These are phyloP conservation scores for Coriaria nepalensis DNA, from an alignment of 306 rosid species.

Conservation along the genomic window DNA sequence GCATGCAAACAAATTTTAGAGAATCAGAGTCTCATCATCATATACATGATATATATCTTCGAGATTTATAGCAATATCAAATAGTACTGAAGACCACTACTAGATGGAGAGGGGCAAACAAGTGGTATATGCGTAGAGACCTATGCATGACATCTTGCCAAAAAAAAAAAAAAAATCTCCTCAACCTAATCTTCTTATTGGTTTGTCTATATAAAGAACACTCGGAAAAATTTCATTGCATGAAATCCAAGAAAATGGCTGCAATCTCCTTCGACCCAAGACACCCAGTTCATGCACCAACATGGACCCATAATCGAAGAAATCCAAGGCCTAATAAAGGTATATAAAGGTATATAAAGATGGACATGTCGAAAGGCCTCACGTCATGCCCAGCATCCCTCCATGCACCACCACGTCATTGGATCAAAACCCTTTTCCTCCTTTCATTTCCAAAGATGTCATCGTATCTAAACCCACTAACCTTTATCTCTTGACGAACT, in stretches of 20 bases:
- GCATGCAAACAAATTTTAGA: too few relatives aligned
- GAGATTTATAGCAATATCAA: too few relatives aligned
- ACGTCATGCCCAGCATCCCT: slow-evolving; percentile 44
- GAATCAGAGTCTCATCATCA: too few relatives aligned
- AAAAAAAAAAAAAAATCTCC: too few relatives aligned
- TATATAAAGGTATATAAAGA: slow-evolving; percentile 45
- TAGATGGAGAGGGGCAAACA: too few relatives aligned
- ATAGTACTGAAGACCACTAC: too few relatives aligned
- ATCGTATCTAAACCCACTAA: slow-evolving; percentile 38
- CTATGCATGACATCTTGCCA: too few relatives aligned
- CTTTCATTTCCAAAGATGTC: slow-evolving; percentile 39
- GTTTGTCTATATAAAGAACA: slow-evolving; percentile 36
- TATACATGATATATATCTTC: too few relatives aligned
- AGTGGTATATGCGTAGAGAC: too few relatives aligned
- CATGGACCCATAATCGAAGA: slow-evolving; percentile 38
- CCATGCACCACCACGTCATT: slow-evolving; percentile 18
- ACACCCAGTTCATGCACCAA: slow-evolving; percentile 21
- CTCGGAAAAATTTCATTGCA: slow-evolving; percentile 1
- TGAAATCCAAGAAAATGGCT: slow-evolving; percentile 34
- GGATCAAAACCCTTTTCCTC: slow-evolving; percentile 6
- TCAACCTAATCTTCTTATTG: neutral
- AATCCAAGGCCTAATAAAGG: slow-evolving; percentile 63
- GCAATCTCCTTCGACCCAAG: slow-evolving; percentile 38
- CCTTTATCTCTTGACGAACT: too few relatives aligned
- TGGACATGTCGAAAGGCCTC: slow-evolving; percentile 57